Conservation (phyloP, 2,329 filamentous ascomycete genomes). For the Rhexocercosporidium sp. region DNA sequence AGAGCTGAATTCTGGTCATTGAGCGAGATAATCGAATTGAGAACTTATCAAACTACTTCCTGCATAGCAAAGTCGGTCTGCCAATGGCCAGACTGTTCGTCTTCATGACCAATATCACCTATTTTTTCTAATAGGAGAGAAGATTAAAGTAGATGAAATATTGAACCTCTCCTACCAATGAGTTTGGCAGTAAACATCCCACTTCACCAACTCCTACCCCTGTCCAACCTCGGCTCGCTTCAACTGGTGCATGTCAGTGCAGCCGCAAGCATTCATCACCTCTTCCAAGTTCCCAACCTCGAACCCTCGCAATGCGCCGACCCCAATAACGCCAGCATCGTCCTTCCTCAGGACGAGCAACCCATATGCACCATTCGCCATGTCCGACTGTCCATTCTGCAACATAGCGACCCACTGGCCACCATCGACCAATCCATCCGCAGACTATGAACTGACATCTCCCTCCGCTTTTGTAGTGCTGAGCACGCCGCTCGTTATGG, state of each 20-base stretch:
- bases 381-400: conserved; percentile 63
- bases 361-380: conserved; percentile 5
- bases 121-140: too few relatives aligned
- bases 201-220: neutral
- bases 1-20: too few relatives aligned
- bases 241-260: neutral
- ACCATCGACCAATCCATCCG: conserved; percentile 49
- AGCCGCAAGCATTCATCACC: neutral
- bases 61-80: neutral
- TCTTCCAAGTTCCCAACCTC: neutral
- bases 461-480: conserved; percentile 67
- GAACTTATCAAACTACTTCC: neutral
- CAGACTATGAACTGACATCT: conserved; percentile 43
- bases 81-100: neutral
- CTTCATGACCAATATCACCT: too few relatives aligned
- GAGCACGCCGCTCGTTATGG: conserved; percentile 76
- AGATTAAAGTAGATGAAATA: too few relatives aligned
- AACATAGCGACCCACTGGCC: conserved; percentile 57
- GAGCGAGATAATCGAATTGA: neutral
- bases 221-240: conserved; percentile 22
- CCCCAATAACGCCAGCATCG: conserved; percentile 20
- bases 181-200: neutral
- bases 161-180: too few relatives aligned
- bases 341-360: conserved; percentile 12
- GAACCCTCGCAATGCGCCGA: conserved; percentile 22